Conservation (phyloP, 2,329 filamentous ascomycete genomes). For the Cladorrhinum sp. region DNA sequence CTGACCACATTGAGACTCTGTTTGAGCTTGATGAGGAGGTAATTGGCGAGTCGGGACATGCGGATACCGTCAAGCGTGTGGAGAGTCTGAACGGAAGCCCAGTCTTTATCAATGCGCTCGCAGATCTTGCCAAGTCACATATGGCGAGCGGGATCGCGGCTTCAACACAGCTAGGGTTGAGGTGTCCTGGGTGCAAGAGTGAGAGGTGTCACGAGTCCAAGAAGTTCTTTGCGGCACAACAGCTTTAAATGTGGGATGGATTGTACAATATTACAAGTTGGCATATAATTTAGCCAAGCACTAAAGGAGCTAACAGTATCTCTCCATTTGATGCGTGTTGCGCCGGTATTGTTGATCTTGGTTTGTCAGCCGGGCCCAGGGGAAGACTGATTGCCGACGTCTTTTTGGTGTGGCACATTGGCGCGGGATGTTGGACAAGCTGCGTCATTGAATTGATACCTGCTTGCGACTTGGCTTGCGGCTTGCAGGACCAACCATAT, state of each 20-base stretch:
- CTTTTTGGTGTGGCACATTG: not conserved
- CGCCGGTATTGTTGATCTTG: not conserved
- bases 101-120: conserved; percentile 85
- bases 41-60: conserved; percentile 77
- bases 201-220: conserved; percentile 79
- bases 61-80: conserved; percentile 79
- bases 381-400: not conserved
- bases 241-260: conserved; percentile 8
- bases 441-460: not conserved
- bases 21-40: conserved; percentile 94
- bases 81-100: conserved; percentile 90
- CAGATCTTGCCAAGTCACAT: conserved; percentile 80
- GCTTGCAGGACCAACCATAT: not conserved
- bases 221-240: conserved; percentile 55
- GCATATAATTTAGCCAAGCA: not conserved
- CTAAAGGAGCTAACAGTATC: no score
- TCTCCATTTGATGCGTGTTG: no score
- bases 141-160: conserved; percentile 65
- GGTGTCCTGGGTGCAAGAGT: conserved; percentile 91
- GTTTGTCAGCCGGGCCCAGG: not conserved
- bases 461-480: no score
- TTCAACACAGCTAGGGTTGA: conserved; percentile 80
- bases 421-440: not conserved
- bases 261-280: not conserved
- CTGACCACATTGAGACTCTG: conserved; percentile 97